Evolutionary conservation across 1,284 basidiomycete genomes (phyloP).

Genomic region (Megacollybia platyphylla): DNA sequence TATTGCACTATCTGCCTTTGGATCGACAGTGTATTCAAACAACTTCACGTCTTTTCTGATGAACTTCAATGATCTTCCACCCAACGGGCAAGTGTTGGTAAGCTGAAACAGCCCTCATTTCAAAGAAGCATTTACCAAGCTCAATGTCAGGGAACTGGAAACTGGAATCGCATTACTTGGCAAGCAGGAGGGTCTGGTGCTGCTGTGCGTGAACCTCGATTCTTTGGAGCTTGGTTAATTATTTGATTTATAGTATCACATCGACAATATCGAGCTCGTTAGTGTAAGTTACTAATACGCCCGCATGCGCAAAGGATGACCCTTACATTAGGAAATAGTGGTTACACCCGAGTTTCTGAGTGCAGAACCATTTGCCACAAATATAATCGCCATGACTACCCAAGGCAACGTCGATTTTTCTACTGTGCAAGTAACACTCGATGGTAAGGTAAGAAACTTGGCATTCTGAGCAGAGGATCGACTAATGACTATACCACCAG

Average conservation of each 20-base stretch:
- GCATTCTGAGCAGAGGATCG: not conserved
- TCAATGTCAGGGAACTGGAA: conserved; percentile 17
- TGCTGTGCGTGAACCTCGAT: conserved; percentile 14
- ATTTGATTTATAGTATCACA: conserved; percentile 22
- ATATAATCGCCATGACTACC: conserved; percentile 32
- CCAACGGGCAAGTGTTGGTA: conserved; percentile 23
- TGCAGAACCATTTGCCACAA: conserved; percentile 32
- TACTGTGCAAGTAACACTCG: conserved; percentile 21
- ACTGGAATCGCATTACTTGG: conserved; percentile 35
- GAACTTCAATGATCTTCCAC: conserved; percentile 29
- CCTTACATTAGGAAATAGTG: conserved; percentile 20
- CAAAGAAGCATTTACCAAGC: conserved; percentile 1
- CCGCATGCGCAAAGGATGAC: not conserved
- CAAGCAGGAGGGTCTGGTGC: conserved; percentile 33
- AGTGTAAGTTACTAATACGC: conserved; percentile 14
- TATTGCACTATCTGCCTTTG: conserved; percentile 26
- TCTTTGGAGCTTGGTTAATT: not conserved
- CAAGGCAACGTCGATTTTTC: conserved; percentile 28
- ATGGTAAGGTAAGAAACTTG: conserved; percentile 18
- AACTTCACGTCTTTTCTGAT: conserved; percentile 28
- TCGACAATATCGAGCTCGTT: conserved; percentile 33
- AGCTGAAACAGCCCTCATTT: conserved; percentile 3
- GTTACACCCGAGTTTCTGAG: conserved; percentile 31
- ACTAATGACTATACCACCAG: too few species aligned
- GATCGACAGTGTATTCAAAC: conserved; percentile 18